Evolutionary conservation across 495 filamentous ascomycete species (phyloP).

Genomic region (Penicillium taxi): DNA sequence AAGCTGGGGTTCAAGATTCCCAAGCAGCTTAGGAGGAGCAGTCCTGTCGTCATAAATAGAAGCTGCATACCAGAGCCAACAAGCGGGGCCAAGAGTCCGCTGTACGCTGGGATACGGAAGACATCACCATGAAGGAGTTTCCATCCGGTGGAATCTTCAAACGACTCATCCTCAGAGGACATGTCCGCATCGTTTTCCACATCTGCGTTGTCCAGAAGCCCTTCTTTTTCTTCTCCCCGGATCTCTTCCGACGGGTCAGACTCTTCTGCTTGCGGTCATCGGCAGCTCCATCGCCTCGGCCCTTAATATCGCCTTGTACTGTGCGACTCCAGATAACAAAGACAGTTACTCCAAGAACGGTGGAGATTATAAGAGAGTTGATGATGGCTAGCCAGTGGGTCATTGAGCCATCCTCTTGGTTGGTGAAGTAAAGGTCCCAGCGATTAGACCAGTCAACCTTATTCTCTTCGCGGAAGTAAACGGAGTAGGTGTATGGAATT

Average conservation of each 20-base stretch:
- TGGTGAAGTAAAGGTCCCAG: constrained; percentile 92
- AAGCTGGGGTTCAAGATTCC: constrained; percentile 87
- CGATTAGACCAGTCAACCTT: constrained; percentile 77
- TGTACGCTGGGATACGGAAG: constrained; percentile 72
- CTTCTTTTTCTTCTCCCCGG: constrained; percentile 48
- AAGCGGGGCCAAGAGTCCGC: constrained; percentile 72
- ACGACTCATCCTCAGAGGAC: constrained; percentile 64
- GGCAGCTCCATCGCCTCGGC: constrained; percentile 51
- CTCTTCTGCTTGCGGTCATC: constrained; percentile 61
- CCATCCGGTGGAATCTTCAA: constrained; percentile 88
- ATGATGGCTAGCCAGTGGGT: constrained; percentile 92
- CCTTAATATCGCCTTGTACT: constrained; percentile 72
- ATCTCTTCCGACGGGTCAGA: constrained; percentile 41
- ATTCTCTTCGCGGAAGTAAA: constrained; percentile 84
- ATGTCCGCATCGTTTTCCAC: constrained; percentile 54
- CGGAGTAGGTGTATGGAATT: constrained; percentile 86
- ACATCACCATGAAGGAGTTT: constrained; percentile 92
- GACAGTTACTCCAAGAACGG: constrained; percentile 73
- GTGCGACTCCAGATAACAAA: constrained; percentile 81
- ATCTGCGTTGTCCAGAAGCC: constrained; percentile 56
- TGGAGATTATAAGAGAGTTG: constrained; percentile 82
- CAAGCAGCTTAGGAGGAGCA: constrained; percentile 71
- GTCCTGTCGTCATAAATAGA: constrained; percentile 73
- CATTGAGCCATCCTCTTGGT: constrained; percentile 75
- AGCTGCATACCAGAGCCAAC: constrained; percentile 88